Evolutionary conservation across 2,329 filamentous ascomycete genomes (phyloP).

Genomic region (Podosphaera fusca): DNA sequence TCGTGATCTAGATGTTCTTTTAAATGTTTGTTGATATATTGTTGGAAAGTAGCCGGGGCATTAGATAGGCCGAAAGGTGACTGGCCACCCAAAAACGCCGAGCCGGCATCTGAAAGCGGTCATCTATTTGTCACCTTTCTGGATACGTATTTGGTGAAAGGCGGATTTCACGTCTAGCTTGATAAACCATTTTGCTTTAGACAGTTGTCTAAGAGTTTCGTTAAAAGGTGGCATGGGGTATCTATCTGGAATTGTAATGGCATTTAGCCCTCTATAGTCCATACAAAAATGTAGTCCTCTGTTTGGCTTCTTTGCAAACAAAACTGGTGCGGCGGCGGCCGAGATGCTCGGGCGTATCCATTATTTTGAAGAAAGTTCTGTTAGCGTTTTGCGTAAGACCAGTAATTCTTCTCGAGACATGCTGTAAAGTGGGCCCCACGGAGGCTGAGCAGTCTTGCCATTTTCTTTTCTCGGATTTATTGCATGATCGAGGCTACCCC

Average conservation of each 20-base stretch:
- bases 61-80: background rate
- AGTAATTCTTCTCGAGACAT: too few species aligned
- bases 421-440: too few species aligned
- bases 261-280: too few species aligned
- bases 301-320: too few species aligned
- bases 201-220: background rate
- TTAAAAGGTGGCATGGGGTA: background rate
- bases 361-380: too few species aligned
- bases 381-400: too few species aligned
- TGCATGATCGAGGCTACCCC: background rate
- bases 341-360: background rate
- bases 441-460: too few species aligned
- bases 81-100: background rate
- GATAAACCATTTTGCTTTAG: background rate
- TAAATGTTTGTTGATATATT: background rate
- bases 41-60: background rate
- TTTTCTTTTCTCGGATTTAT: background rate
- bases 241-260: too few species aligned
- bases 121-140: background rate
- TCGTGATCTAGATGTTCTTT: background rate
- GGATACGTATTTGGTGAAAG: too few species aligned
- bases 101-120: background rate
- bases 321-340: too few species aligned
- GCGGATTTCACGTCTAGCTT: too few species aligned
- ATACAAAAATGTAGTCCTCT: background rate